These are phyloP conservation scores for Chalciporus piperatoides DNA, from an alignment of 1,284 basidiomycete genomes.

Conservation along the genomic window DNA sequence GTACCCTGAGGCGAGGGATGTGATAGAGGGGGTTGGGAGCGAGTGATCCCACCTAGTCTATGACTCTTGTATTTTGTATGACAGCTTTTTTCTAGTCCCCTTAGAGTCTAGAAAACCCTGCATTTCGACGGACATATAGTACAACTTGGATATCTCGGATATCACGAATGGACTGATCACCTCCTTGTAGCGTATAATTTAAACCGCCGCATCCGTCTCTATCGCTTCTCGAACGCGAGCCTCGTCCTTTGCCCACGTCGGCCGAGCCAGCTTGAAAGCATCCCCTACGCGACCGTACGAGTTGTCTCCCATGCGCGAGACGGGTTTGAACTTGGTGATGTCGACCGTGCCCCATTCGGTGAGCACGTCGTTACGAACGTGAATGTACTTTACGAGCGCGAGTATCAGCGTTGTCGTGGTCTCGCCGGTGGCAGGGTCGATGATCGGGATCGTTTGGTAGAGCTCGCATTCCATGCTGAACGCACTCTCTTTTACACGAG, in stretches of 20 bases:
- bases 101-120: not conserved
- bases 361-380: conserved; percentile 53
- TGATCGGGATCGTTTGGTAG: conserved; percentile 44
- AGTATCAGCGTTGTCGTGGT: conserved; percentile 47
- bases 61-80: not conserved
- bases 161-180: not conserved
- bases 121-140: not conserved
- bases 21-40: conserved; percentile 2
- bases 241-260: conserved; percentile 4
- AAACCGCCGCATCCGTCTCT: not conserved
- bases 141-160: not conserved
- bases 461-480: conserved; percentile 71
- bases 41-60: not conserved
- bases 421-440: conserved; percentile 36
- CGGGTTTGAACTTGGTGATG: conserved; percentile 47
- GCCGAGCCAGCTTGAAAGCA: conserved; percentile 6
- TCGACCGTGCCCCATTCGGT: conserved; percentile 43
- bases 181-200: not conserved
- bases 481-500: conserved; percentile 66
- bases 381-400: conserved; percentile 57
- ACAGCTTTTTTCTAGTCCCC: not conserved
- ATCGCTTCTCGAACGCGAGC: conserved; percentile 24
- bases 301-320: conserved; percentile 57
- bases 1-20: conserved; percentile 39
- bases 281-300: conserved; percentile 34